These are phyloP conservation scores for Mortierella sp. DNA, from an alignment of 371 early-diverging fungal species.

Conservation along the genomic window DNA sequence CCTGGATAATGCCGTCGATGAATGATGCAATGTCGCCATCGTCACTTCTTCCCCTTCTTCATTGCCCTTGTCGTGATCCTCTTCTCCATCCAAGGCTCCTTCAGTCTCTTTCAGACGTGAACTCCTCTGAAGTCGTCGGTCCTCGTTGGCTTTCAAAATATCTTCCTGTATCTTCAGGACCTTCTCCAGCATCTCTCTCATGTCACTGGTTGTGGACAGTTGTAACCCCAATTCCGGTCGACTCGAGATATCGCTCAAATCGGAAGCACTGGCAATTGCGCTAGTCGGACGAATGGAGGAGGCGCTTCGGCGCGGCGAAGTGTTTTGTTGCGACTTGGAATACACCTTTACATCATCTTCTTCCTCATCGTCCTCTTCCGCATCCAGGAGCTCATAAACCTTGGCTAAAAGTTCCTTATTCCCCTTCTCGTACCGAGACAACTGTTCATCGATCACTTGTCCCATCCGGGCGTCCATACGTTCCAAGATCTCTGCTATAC, in stretches of 20 bases:
- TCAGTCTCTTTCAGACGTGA: too few species aligned
- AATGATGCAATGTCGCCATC: too few species aligned
- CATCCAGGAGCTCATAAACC: constrained; percentile 26
- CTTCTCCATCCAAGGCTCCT: too few species aligned
- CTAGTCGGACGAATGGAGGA: too few species aligned
- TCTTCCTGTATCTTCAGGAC: constrained; percentile 7
- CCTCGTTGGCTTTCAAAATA: neutral
- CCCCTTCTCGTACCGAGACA: constrained; percentile 26
- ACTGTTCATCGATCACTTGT: constrained; percentile 37
- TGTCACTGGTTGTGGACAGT: too few species aligned
- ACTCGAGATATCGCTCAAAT: too few species aligned
- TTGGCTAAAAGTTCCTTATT: constrained; percentile 33
- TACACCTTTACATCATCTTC: neutral
- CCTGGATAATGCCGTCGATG: too few species aligned
- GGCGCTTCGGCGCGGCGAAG: neutral
- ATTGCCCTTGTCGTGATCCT: too few species aligned
- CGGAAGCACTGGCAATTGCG: too few species aligned
- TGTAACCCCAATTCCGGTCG: too few species aligned
- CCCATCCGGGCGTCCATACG: constrained; percentile 31
- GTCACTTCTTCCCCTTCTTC: too few species aligned
- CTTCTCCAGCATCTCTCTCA: neutral
- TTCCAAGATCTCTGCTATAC: constrained; percentile 39
- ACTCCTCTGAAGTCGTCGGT: too few species aligned
- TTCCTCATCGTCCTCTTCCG: constrained; percentile 16
- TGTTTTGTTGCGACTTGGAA: neutral